Percentiles rank a stretch among this genome's conserved stretches.
These are phyloP conservation scores for Panellus pusillus DNA, from an alignment of 768 basidiomycete genomes.

Conservation along the genomic window DNA sequence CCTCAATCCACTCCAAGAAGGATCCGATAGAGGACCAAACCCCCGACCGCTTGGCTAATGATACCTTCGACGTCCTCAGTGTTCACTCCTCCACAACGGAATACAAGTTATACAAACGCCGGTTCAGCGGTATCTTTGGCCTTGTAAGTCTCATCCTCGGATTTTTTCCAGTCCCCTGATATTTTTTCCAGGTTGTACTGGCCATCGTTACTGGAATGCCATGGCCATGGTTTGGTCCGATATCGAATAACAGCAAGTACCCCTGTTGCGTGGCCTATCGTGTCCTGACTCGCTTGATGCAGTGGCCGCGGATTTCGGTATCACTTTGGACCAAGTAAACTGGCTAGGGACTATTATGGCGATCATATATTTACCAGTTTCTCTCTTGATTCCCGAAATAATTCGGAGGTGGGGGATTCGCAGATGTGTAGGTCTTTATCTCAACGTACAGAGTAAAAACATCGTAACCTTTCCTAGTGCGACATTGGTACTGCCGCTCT, in stretches of 20 bases:
- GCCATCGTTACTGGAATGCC: constrained; percentile 65
- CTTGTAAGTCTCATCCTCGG: constrained; percentile 42
- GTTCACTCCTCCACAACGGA: constrained; percentile 8
- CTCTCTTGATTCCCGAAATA: constrained; percentile 58
- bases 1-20: constrained; percentile 2
- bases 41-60: not conserved
- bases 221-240: constrained; percentile 86
- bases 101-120: constrained; percentile 69
- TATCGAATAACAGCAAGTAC: constrained; percentile 61
- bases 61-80: constrained; percentile 3
- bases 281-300: not conserved
- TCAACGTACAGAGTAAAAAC: not conserved
- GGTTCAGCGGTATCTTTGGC: constrained; percentile 65
- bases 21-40: not conserved
- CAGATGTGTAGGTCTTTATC: constrained; percentile 51
- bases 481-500: constrained; percentile 55
- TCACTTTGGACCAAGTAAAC: constrained; percentile 70
- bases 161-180: not conserved
- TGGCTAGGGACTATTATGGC: constrained; percentile 77
- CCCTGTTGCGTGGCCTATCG: not conserved
- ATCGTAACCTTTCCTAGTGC: constrained; percentile 47
- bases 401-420: constrained; percentile 61
- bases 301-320: constrained; percentile 66
- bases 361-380: constrained; percentile 61
- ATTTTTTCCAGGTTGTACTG: constrained; percentile 49